A percentile compares a stretch with the other conserved stretches of the same genome.
phyloP scores from a whole-genome alignment of 129 eudicot species.

The Arctium lappa region DNA sequence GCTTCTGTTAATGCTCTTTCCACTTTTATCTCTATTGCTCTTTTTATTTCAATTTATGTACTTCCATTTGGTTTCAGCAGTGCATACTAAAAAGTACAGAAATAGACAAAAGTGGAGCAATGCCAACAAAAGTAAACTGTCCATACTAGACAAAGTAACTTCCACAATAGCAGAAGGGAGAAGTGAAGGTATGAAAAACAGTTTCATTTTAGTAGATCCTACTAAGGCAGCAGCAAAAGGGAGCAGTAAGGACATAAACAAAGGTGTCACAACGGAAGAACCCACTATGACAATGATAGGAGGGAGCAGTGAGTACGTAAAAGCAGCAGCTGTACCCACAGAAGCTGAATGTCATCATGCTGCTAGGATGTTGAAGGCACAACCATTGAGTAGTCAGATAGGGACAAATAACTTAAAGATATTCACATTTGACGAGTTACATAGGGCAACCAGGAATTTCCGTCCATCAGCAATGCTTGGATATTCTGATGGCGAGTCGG shows the following conservation, averaged over 20 bases:
- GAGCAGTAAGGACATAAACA: neutral
- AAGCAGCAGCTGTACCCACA: neutral
- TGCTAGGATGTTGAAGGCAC: neutral
- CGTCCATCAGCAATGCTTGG: constrained; percentile 24
- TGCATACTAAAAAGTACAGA: constrained; percentile 4
- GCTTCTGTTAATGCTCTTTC: neutral
- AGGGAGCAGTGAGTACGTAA: neutral
- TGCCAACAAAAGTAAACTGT: neutral
- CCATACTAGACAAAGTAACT: neutral
- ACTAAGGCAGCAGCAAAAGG: neutral
- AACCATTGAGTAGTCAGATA: neutral
- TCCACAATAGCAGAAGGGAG: neutral
- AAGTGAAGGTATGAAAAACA: neutral
- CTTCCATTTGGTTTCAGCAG: constrained; percentile 7
- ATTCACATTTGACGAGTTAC: constrained; percentile 18
- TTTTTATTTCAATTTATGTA: neutral
- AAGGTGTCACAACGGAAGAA: neutral
- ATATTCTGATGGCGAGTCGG: constrained; percentile 4
- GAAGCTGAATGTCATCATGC: neutral
- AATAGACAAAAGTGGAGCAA: constrained; percentile 10
- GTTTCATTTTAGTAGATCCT: neutral
- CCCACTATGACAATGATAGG: neutral
- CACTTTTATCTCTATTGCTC: neutral
- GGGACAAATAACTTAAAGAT: constrained; percentile 1
- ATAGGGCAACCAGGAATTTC: constrained; percentile 17